Base-by-base conservation (phyloP, 2,329 filamentous ascomycete genomes). In the Sphaerulina populicola region DNA sequence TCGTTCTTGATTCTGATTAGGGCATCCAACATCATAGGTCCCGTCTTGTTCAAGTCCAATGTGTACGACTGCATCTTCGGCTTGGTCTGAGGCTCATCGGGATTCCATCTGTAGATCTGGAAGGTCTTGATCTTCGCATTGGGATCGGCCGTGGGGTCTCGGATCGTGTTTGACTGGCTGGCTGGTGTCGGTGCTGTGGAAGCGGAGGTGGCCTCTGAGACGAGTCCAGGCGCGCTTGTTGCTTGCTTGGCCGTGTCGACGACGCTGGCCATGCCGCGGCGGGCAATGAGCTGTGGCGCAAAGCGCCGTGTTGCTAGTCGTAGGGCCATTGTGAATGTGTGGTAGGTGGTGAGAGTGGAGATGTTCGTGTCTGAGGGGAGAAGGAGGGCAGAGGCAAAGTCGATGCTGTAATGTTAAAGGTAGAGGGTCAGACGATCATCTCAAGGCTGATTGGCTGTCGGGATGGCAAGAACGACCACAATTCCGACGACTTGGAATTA, bases 1-100 rank as follows among this genome's bases (percentile, higher is more conserved):
- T 98, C 93, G 73, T 98, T 98, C 86, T 98, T 98, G 75, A 98
- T 96, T 65, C 91, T 80, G 71, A 98, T 93, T 65, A 98, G 76
- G 51, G 93, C 93, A 71, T 98, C 93, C 66, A 98, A 75, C 74
- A 98, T 84, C 93, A 98, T 98, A 61, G 93, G 93, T 30, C 93
- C 93, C 38, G 93, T 98, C 85, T 97, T 96, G 79, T 97, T 97
- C 64, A 98, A 75, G 69, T 98, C 93, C 66, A 98, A 77, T 33
- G 86, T 87, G 76, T 97, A 98, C 62, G 80, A 81, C 78, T 98
- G 89, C 87, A 98, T 95, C 71, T 77, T 80, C 56, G 93, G 93
- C 83, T 98, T 98, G 72, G 87, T 83, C 66, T 83, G 82, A 53
- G 93, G 93, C 69, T 83, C 79, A 69, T 97, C 93, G 55, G 93